Conservation (phyloP, 176 grass and related monocot genomes). For the Zea mays region Zm-B73-REFERENCE-NAM-5.0 NC_050098.1:200742501-200743000, state of each 20-base stretch:
- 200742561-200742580: conserved; percentile 9
- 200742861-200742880: background rate
- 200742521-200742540: background rate
- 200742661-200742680: conserved; percentile 21
- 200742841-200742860: background rate
- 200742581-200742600: background rate
- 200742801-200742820: conserved; percentile 23
- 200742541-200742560: background rate
- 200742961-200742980: conserved; percentile 28
- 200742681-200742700: conserved; percentile 9
- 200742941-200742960: background rate
- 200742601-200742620: background rate
- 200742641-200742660: too few species aligned
- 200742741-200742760: background rate
- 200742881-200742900: background rate
- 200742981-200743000: conserved; percentile 30
- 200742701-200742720: conserved; percentile 7
- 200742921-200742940: background rate
- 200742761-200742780: conserved; percentile 29
- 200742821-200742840: background rate
- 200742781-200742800: background rate
- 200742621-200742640: background rate
- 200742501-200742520: background rate
- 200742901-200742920: background rate
- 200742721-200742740: conserved; percentile 7